Conservation (phyloP, 371 early-diverging fungal genomes). For the Parasitella parasitica region DNA sequence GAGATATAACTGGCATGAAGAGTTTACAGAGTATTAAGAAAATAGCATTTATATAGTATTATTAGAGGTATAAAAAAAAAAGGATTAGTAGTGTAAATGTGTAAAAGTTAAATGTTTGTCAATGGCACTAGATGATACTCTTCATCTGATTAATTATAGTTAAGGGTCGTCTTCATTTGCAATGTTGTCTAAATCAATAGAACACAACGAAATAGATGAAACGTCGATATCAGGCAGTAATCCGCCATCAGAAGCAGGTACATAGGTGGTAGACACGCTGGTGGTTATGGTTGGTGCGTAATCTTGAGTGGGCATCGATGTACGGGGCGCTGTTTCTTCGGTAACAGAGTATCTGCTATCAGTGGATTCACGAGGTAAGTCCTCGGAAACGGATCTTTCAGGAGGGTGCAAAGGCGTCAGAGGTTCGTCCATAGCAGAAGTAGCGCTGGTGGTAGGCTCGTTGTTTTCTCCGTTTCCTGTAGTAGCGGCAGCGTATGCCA, state of each 20-base stretch:
- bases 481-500: neutral
- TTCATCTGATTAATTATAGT: no score
- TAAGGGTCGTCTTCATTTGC: neutral
- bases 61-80: no score
- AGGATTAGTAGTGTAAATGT: neutral
- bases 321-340: neutral
- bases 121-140: no score
- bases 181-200: slow-evolving; percentile 12
- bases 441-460: neutral
- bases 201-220: slow-evolving; percentile 7
- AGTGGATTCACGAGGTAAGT: neutral
- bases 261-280: neutral
- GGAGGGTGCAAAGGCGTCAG: neutral
- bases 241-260: neutral
- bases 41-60: no score
- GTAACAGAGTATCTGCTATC: neutral
- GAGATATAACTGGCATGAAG: neutral
- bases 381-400: neutral
- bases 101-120: no score
- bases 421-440: neutral
- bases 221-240: slow-evolving; percentile 6
- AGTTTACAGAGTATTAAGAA: neutral
- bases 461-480: neutral
- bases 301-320: neutral
- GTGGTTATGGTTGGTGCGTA: neutral